Base-by-base conservation (phyloP, 257 asterid genomes). In the Fraxinus anomala region DNA sequence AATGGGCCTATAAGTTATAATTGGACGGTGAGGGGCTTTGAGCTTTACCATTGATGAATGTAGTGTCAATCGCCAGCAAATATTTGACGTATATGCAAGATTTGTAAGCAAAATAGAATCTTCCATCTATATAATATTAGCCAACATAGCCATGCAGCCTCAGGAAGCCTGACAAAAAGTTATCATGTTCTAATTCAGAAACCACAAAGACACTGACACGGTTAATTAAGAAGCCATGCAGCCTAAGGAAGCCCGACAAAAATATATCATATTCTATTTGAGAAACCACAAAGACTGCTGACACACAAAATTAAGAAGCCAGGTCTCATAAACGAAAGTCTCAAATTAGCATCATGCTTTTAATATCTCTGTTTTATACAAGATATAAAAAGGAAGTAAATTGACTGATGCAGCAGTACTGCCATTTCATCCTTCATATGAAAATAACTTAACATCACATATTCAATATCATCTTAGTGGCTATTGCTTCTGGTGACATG, bases 1-100 rank as follows among this genome's bases (percentile, higher is more conserved):
- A 75, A 96, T 87, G 56, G 94, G 90, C 87, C 99, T 88, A 83
- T 86, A 89, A 65, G 90, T 84, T 80, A 96, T 92, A 63, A 70
- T 47, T 33, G 97, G 97, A 68, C 65, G 88, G 83, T 76, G 70
- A 78, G 91, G 82, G 72, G 73, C 84, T 81, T 87, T 84, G 85
- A 81, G 86, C 74, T 89, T 87, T 84, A 86, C 89, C 99, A 93
- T 92, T 76, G 94, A 83, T 72, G 77, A 76, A 77, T 74, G 66
- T 28, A 59, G 59, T 61, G 76, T 90, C 92, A 89, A 86, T 88
- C 91, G 81, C 94, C 97, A 74, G 77, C 74, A 82, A 90, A 88
- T 54, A 84, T 77, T 81, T 83, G 87, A 83, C 82, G 82, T 72
- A 82, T 78, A 71, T 80, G 66, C 81, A 84, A 77, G 74, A 36